Evolutionary conservation across 2,329 filamentous ascomycete species (phyloP).

Genomic region (Penicillium sp.): DNA sequence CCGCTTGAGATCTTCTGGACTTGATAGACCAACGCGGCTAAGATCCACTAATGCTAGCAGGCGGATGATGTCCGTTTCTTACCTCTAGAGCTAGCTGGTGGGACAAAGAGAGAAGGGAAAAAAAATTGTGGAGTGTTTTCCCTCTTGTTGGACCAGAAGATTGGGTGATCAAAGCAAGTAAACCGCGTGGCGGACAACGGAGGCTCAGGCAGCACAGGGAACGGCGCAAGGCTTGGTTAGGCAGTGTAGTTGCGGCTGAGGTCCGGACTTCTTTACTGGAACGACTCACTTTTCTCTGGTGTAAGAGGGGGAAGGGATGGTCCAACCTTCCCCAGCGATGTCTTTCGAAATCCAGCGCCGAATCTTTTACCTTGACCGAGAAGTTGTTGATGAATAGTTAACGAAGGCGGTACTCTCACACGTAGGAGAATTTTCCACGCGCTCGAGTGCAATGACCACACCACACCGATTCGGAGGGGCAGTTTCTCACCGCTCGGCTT

Average conservation of each 20-base stretch:
- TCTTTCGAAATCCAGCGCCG: not conserved
- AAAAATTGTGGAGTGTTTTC: not conserved
- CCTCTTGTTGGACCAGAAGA: not conserved
- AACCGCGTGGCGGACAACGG: conserved; percentile 13
- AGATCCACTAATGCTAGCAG: conserved; percentile 19
- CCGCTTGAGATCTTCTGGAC: conserved; percentile 16
- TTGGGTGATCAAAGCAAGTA: not conserved
- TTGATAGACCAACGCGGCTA: conserved; percentile 20
- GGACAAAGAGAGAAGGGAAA: not conserved
- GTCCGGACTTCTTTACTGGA: not conserved
- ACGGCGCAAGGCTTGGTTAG: conserved; percentile 9
- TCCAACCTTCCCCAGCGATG: conserved; percentile 15
- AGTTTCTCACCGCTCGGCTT: conserved; percentile 22
- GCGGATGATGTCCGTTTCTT: conserved; percentile 2
- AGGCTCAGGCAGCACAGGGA: conserved; percentile 13
- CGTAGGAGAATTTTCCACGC: conserved; percentile 31
- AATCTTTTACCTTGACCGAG: conserved; percentile 6
- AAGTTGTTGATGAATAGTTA: conserved; percentile 11
- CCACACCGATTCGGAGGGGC: conserved; percentile 27
- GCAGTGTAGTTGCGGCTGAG: conserved; percentile 15
- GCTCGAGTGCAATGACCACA: conserved; percentile 32
- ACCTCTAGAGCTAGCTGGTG: not conserved
- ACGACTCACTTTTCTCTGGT: not conserved
- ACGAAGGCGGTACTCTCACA: conserved; percentile 12
- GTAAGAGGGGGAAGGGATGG: conserved; percentile 4